These are phyloP conservation scores for Rugosomyces carneus DNA, from an alignment of 1,284 basidiomycete genomes.

Conservation along the genomic window DNA sequence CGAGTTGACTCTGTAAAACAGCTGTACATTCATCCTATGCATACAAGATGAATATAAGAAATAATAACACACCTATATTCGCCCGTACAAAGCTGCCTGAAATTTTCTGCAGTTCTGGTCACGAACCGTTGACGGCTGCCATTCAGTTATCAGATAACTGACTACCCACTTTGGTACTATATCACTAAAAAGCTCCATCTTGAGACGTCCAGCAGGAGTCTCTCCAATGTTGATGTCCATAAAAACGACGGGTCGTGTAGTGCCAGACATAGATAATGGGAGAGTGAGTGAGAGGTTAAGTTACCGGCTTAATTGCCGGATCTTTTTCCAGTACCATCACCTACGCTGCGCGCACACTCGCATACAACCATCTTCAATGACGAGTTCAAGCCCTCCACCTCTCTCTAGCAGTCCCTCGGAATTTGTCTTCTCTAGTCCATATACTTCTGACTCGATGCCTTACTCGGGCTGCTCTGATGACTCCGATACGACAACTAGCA, in stretches of 20 bases:
- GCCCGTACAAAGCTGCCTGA: slow-evolving; percentile 94
- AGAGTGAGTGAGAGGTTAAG: not conserved
- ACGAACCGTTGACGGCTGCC: not conserved
- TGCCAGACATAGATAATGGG: slow-evolving; percentile 6
- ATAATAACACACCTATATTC: slow-evolving; percentile 69
- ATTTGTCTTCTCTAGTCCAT: not conserved
- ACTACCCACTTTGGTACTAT: slow-evolving; percentile 78
- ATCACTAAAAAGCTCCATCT: slow-evolving; percentile 94
- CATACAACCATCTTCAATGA: slow-evolving; percentile 2
- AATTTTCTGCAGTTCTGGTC: slow-evolving; percentile 90
- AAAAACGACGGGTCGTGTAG: slow-evolving; percentile 81
- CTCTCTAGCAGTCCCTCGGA: slow-evolving; percentile 2
- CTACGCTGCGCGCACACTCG: not conserved
- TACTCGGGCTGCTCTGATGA: not conserved
- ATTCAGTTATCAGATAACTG: not conserved
- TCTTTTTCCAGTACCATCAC: not conserved
- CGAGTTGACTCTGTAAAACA: slow-evolving; percentile 63
- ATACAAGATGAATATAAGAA: not conserved
- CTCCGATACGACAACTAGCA: not conserved
- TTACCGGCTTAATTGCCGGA: not conserved
- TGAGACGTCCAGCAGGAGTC: slow-evolving; percentile 87
- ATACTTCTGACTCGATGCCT: not conserved
- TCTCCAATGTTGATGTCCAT: slow-evolving; percentile 97
- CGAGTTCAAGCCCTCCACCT: slow-evolving; percentile 3
- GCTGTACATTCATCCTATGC: slow-evolving; percentile 6